These are phyloP conservation scores for Wickerhamiella pararugosa DNA, from an alignment of 1,139 yeast genomes.

Conservation along the genomic window DNA sequence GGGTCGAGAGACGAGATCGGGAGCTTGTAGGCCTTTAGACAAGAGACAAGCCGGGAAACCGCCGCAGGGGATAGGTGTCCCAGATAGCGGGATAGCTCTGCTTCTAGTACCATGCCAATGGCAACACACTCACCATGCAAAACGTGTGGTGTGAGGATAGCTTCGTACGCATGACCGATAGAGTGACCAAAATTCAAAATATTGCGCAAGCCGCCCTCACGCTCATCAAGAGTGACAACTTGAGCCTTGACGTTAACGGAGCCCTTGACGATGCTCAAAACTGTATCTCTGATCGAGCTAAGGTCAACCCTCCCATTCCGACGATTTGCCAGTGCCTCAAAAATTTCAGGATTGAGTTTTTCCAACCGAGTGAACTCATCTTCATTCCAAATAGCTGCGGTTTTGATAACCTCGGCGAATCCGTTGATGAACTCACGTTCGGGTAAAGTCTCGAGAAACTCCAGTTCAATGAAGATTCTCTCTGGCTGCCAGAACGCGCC, in stretches of 20 bases:
- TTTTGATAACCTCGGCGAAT: slow-evolving; percentile 95
- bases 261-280: slow-evolving; percentile 66
- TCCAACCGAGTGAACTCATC: slow-evolving; percentile 75
- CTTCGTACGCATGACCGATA: slow-evolving; percentile 97
- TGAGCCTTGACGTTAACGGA: slow-evolving; percentile 84
- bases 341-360: slow-evolving; percentile 50
- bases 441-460: slow-evolving; percentile 78
- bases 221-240: slow-evolving; percentile 88
- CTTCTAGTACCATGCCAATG: slow-evolving; percentile 87
- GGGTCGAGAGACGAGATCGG: slow-evolving; percentile 72
- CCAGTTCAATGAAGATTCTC: slow-evolving; percentile 75
- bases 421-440: slow-evolving; percentile 93
- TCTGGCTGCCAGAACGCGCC: slow-evolving; percentile 98
- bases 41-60: slow-evolving; percentile 76
- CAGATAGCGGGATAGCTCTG: slow-evolving; percentile 79
- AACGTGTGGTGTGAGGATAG: slow-evolving; percentile 87
- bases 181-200: slow-evolving; percentile 91
- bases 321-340: slow-evolving; percentile 41
- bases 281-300: slow-evolving; percentile 50
- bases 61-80: slow-evolving; percentile 87
- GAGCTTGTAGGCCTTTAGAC: slow-evolving; percentile 69
- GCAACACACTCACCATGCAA: slow-evolving; percentile 97
- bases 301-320: slow-evolving; percentile 37
- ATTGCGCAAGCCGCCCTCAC: slow-evolving; percentile 89
- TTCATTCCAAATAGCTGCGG: slow-evolving; percentile 97